Evolutionary conservation across 2,329 filamentous ascomycete species (phyloP).

Genomic region (Paecilomyces formosus): DNA sequence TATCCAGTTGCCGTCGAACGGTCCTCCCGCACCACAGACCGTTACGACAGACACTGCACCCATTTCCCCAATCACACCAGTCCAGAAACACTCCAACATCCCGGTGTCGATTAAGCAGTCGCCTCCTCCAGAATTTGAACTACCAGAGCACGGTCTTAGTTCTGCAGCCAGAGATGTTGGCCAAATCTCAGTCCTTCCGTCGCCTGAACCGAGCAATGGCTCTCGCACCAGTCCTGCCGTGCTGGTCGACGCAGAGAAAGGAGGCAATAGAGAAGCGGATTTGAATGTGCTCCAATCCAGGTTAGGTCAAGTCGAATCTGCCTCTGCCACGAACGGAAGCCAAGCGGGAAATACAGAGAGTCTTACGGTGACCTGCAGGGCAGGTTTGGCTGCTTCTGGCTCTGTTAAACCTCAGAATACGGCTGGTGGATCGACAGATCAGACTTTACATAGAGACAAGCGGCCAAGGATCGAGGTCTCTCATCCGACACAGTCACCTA

Average conservation of each 20-base stretch:
- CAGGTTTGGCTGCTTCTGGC: not conserved
- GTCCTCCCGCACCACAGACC: not conserved
- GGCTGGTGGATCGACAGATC: not conserved
- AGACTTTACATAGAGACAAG: conserved; percentile 1
- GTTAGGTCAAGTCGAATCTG: not conserved
- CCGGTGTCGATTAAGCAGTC: conserved; percentile 1
- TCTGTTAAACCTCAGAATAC: not conserved
- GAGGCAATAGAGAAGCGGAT: not conserved
- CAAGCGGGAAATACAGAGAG: not conserved
- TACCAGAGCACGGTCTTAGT: not conserved
- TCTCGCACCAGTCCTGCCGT: conserved; percentile 18
- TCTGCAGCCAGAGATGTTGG: conserved; percentile 5
- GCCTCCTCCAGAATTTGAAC: conserved; percentile 2
- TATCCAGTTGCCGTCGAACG: not conserved
- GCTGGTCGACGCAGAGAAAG: conserved; percentile 9
- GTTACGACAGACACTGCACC: conserved; percentile 1
- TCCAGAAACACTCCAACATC: conserved; percentile 2
- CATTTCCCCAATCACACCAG: conserved; percentile 15
- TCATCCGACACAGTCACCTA: not conserved
- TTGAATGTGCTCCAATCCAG: not conserved
- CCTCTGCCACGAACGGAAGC: not conserved
- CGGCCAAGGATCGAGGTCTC: not conserved
- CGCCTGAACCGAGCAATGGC: conserved; percentile 21
- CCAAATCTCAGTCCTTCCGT: conserved; percentile 15
- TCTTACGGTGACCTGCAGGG: not conserved